Evolutionary conservation across 202 grass and related monocot genomes (phyloP).

Genomic region (Dendrocalamus latiflorus): DNA sequence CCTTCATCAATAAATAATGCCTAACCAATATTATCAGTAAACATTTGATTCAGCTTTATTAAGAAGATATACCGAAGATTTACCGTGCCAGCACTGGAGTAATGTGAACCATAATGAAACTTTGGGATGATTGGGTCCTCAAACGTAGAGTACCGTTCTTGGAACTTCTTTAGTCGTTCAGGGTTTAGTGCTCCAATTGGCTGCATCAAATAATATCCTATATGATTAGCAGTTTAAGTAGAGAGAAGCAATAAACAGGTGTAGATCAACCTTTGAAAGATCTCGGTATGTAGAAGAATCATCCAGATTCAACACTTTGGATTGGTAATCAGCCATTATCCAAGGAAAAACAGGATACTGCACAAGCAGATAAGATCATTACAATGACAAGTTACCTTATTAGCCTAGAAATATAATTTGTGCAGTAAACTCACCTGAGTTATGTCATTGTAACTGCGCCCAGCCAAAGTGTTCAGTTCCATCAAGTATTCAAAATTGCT

Average conservation of each 20-base stretch:
- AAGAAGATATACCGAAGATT: constrained; percentile 55
- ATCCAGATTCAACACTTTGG: constrained; percentile 65
- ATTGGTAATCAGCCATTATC: constrained; percentile 88
- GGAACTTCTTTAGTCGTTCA: constrained; percentile 88
- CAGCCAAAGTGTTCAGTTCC: constrained; percentile 96
- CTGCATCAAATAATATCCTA: constrained; percentile 57
- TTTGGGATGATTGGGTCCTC: constrained; percentile 98
- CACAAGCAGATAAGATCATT: constrained; percentile 24
- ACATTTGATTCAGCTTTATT: constrained; percentile 34
- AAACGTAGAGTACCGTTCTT: constrained; percentile 94
- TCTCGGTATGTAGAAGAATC: constrained; percentile 82
- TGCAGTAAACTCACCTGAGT: constrained; percentile 49
- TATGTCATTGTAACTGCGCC: constrained; percentile 98
- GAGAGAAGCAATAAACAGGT: constrained; percentile 13
- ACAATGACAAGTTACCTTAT: constrained; percentile 10
- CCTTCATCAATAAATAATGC: not conserved
- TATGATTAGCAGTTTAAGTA: constrained; percentile 2
- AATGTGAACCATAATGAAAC: constrained; percentile 98
- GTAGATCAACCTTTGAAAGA: constrained; percentile 79
- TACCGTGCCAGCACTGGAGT: constrained; percentile 99
- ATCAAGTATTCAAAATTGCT: constrained; percentile 99
- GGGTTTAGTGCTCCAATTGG: constrained; percentile 88
- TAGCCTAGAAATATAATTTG: not conserved
- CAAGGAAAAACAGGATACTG: constrained; percentile 99
- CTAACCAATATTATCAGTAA: constrained; percentile 15